Evolutionary conservation across 75 land plant species (phyloP), one percentile per base, ranked within the genome.

Genomic region (Picea sitchensis): DNA sequence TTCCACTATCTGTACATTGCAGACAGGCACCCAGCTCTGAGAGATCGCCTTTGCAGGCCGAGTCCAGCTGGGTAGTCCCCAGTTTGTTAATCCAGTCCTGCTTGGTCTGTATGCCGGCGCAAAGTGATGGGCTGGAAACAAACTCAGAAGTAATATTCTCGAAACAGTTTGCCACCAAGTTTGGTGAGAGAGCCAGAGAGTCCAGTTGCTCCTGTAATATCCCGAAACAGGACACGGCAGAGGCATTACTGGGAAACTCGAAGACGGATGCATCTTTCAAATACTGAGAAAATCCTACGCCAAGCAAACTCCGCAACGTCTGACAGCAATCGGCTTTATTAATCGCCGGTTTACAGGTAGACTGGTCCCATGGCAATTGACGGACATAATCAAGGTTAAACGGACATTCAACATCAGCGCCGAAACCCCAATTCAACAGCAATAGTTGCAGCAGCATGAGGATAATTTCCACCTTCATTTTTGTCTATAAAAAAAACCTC

Each of bases 31-130:
- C 68, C 4, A 78, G 69, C 69, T 83, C 80, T 5, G 63, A 75
- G 63, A 95, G 86, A 68, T 92, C 88, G 60, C 83, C 34, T 56
- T 44, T 63, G 84, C 98, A 93, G 68, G 86, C 71, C 63, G 77
- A 51, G 83, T 91, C 82, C 68, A 91, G 32, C 14, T 56, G 56
- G 47, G 64, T 23, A 0, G 7, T 62, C 12, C 56, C 56, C 26
- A 91, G 75, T 14, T 38, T 65, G 14, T n/a, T 30, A 31, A 58
- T 36, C 88, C 90, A 93, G 58, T 91, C 90, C 0, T 32, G 58
- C 14, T 14, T 63, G 6, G 87, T 83, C 75, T 83, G 68, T 23
- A 93, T 85, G 4, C 90, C 87, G 30, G 86, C 88, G 72, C 96
- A 93, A 63, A 75, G 54, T 14, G 64, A n/a, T 20, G 86, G 84